phyloP scores from a whole-genome alignment of 1,139 yeast genomes.

The Kodamaea suecica region DNA sequence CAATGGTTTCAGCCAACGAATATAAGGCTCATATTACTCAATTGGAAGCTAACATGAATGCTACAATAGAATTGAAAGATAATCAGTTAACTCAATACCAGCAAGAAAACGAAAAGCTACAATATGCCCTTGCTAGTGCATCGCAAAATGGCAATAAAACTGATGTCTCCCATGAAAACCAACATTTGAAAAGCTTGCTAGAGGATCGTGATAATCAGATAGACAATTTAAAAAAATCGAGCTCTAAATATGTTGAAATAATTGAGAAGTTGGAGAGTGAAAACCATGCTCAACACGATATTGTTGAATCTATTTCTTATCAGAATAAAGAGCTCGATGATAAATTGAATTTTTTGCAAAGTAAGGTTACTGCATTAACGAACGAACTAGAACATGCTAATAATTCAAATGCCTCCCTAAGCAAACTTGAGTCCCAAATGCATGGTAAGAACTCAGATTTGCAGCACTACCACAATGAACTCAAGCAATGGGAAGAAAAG shows the following conservation, averaged over 20 bases:
- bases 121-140: too few relatives aligned
- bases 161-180: too few relatives aligned
- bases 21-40: constrained; percentile 5
- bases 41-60: constrained; percentile 9
- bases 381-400: constrained; percentile 6
- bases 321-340: neutral
- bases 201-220: constrained; percentile 16
- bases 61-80: constrained; percentile 10
- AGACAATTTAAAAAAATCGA: constrained; percentile 8
- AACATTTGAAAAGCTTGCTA: constrained; percentile 6
- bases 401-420: constrained; percentile 1
- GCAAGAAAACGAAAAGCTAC: neutral
- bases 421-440: constrained; percentile 3
- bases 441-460: constrained; percentile 1
- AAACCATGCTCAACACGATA: constrained; percentile 6
- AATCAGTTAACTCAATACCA: neutral
- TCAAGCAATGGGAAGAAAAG: constrained; percentile 3
- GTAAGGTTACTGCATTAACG: constrained; percentile 7
- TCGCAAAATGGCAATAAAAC: too few relatives aligned
- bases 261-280: constrained; percentile 6
- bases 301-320: neutral
- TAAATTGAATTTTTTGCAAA: constrained; percentile 3
- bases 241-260: constrained; percentile 3
- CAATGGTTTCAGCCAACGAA: neutral
- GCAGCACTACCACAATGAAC: too few relatives aligned